Percentiles rank a stretch among this genome's conserved stretches.
Conservation (phyloP, 1,139 yeast species). For the Zygosaccharomyces sapae region DNA sequence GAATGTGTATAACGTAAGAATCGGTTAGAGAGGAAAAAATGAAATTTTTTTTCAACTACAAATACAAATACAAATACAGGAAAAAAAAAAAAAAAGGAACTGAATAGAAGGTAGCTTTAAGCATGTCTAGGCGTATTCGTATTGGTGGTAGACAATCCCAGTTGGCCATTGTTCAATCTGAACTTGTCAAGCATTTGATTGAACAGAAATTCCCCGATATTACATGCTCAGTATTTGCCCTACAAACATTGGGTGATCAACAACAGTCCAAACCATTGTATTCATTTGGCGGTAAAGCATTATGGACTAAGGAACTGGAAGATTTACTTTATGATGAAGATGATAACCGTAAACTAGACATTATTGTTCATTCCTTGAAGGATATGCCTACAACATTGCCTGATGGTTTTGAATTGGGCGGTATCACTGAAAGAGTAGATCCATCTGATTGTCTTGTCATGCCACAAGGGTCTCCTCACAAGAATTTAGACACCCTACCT, state of each 20-base stretch:
- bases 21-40: background rate
- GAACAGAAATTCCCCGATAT: conserved; percentile 55
- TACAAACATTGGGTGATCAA: conserved; percentile 86
- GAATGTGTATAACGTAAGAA: background rate
- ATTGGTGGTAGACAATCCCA: conserved; percentile 89
- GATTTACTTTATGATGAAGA: conserved; percentile 63
- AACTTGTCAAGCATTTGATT: conserved; percentile 62
- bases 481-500: conserved; percentile 70
- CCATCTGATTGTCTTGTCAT: conserved; percentile 93
- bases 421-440: conserved; percentile 79
- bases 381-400: conserved; percentile 94
- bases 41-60: background rate
- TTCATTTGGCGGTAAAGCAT: conserved; percentile 90
- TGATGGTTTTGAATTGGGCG: conserved; percentile 83
- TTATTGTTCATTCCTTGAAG: conserved; percentile 89
- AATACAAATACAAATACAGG: background rate
- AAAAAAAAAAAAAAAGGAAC: background rate
- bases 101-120: background rate
- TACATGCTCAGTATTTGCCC: conserved; percentile 69
- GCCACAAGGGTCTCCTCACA: conserved; percentile 63
- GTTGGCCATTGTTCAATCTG: conserved; percentile 83
- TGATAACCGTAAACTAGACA: conserved; percentile 51
- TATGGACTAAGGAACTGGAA: conserved; percentile 96
- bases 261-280: conserved; percentile 81
- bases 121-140: conserved; percentile 21